These are phyloP conservation scores for Chlorella variabilis DNA, from an alignment of 163 green algal species.

Conservation along the genomic window DNA sequence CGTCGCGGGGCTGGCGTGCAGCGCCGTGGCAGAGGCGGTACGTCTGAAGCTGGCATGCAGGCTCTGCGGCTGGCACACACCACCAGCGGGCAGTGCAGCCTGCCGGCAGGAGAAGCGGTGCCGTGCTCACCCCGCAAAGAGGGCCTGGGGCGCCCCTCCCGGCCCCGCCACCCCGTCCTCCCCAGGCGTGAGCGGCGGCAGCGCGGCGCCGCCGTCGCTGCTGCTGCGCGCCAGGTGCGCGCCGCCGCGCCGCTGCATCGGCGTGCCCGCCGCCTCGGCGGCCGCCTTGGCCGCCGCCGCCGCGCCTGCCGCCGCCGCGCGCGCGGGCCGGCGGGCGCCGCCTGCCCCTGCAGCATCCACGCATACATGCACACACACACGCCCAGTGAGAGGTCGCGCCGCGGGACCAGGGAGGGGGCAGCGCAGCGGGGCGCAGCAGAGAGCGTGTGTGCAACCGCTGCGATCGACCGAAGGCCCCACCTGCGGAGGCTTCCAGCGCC, in stretches of 20 bases:
- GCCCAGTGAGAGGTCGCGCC: too few species aligned
- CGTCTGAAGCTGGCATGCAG: too few species aligned
- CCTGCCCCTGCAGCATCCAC: background rate
- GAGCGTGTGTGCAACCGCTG: too few species aligned
- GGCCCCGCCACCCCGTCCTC: background rate
- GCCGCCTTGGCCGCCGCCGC: constrained; percentile 21
- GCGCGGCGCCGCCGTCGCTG: background rate
- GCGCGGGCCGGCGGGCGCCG: constrained; percentile 1
- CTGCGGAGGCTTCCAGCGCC: constrained; percentile 31
- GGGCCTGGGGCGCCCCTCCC: background rate
- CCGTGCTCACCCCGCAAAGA: background rate
- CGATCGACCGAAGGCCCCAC: background rate
- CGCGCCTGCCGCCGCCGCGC: constrained; percentile 26
- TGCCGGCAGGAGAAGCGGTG: too few species aligned
- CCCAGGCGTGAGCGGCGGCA: constrained; percentile 4
- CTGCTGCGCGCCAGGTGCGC: background rate
- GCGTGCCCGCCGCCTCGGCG: constrained; percentile 21
- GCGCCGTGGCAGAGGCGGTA: too few species aligned
- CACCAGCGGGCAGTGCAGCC: too few species aligned
- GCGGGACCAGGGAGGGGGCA: too few species aligned
- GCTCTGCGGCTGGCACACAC: too few species aligned
- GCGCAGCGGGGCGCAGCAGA: too few species aligned
- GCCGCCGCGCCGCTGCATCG: background rate
- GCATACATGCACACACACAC: too few species aligned
- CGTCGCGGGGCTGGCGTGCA: too few species aligned